These are phyloP conservation scores for Phenoliferia sp. DNA, from an alignment of 1,284 basidiomycete genomes.

Conservation along the genomic window DNA sequence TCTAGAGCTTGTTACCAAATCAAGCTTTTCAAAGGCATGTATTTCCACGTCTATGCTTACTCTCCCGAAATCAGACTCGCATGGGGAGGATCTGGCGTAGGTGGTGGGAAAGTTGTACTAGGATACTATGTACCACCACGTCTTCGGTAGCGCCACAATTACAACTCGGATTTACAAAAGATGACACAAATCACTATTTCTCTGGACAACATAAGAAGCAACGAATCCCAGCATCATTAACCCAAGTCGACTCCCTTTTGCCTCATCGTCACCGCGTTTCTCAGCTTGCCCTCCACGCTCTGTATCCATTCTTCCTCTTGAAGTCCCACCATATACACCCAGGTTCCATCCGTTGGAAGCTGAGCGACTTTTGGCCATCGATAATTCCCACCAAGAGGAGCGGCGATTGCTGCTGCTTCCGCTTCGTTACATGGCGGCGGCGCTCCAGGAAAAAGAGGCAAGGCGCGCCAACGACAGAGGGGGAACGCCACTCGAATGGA, in stretches of 20 bases:
- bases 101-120: no score
- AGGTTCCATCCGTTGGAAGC: background rate
- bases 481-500: background rate
- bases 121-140: no score
- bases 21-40: no score
- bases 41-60: no score
- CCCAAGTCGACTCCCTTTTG: background rate
- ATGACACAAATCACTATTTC: no score
- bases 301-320: background rate
- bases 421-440: background rate
- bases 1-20: no score
- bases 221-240: no score
- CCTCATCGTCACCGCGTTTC: background rate
- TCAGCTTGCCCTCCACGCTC: background rate
- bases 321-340: background rate
- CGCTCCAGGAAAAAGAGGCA: background rate
- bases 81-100: no score
- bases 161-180: no score
- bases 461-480: background rate
- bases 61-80: no score
- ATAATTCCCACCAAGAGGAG: background rate
- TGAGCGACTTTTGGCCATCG: background rate
- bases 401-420: background rate
- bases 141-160: no score
- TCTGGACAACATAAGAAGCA: no score